Evolutionary conservation across 768 basidiomycete genomes (phyloP).

Genomic region (Polyporus arcularius): DNA sequence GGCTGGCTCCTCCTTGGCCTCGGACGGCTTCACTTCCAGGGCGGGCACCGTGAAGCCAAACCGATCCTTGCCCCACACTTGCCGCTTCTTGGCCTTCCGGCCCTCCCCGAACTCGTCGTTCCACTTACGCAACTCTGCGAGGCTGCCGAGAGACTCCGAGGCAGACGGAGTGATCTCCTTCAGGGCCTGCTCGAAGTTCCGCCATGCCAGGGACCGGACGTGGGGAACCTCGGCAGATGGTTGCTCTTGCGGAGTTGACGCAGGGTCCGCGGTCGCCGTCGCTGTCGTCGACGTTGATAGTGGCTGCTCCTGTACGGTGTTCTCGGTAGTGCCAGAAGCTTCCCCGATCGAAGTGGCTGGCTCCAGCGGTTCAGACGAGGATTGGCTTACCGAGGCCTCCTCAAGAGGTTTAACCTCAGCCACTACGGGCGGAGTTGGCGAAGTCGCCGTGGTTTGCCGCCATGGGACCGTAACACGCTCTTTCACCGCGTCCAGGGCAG

Average conservation of each 20-base stretch:
- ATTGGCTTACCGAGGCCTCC: neutral
- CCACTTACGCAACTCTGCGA: slow-evolving; percentile 81
- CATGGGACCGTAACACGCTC: slow-evolving; percentile 83
- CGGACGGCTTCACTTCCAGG: neutral
- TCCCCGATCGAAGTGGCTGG: slow-evolving; percentile 1
- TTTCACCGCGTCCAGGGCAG: slow-evolving; percentile 90
- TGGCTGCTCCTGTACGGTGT: neutral
- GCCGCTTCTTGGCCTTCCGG: slow-evolving; percentile 59
- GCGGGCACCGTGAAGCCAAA: slow-evolving; percentile 76
- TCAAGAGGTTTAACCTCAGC: slow-evolving; percentile 1
- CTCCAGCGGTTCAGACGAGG: neutral
- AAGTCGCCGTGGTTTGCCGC: slow-evolving; percentile 33
- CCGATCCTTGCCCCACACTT: slow-evolving; percentile 83
- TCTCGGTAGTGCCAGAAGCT: neutral
- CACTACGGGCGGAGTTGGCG: neutral
- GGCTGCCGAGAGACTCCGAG: slow-evolving; percentile 77
- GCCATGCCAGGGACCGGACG: slow-evolving; percentile 45
- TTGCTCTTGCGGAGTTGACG: slow-evolving; percentile 5
- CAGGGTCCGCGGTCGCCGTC: neutral
- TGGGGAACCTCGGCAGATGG: slow-evolving; percentile 5
- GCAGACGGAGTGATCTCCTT: slow-evolving; percentile 89
- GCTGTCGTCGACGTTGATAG: neutral
- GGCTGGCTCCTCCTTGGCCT: slow-evolving; percentile 21
- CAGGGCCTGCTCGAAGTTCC: slow-evolving; percentile 82
- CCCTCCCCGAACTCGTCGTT: slow-evolving; percentile 96